Base-by-base conservation (phyloP, 2,329 filamentous ascomycete genomes). In the Neopestalotiopsis clavispora region DNA sequence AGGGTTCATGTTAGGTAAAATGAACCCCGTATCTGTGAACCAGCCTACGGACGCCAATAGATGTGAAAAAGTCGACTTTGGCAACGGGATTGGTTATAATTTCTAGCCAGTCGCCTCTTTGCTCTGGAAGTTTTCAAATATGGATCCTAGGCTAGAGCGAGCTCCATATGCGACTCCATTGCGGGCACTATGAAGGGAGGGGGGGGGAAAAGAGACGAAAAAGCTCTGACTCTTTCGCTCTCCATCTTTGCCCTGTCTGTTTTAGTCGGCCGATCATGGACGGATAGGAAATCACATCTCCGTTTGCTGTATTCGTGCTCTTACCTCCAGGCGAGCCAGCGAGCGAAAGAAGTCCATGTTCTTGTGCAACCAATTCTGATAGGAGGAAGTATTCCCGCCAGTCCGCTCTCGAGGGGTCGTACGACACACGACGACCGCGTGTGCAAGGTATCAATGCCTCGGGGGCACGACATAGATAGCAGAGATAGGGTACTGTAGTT, bases 321-420 rank as follows among this genome's bases (percentile, higher is more conserved):
- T 9, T 28, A 28, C 9, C 45, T 20, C 5, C n/a, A 20, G n/a
- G 17, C 45, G n/a, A 9, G 23, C 23, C 23, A 28, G 23, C 23
- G 23, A 28, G 23, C 23, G 23, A 28, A 28, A 28, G 23, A 28
- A 28, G 45, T 52, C 17, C 42, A 52, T 52, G 14, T 52, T 20
- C 34, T 38, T 52, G 45, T 52, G 45, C 45, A 17, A 52, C 45
- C 17, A 17, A 65, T 32, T 13, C 34, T 67, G 65, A 67, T 61
- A 67, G 65, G 65, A 67, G 56, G 65, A 67, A 67, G 65, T 67
- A 67, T 67, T 60, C 30, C 59, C 59, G n/a, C 32, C 64, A 30
- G 38, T n/a, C n/a, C 65, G 12, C 34, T 23, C 23, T 45, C 32
- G 17, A 38, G 34, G 23, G 23, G 65, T 67, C 52, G 42, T 38